Base-by-base conservation (phyloP, 352 stramenopile species). In the Phytophthora palmivora region DNA sequence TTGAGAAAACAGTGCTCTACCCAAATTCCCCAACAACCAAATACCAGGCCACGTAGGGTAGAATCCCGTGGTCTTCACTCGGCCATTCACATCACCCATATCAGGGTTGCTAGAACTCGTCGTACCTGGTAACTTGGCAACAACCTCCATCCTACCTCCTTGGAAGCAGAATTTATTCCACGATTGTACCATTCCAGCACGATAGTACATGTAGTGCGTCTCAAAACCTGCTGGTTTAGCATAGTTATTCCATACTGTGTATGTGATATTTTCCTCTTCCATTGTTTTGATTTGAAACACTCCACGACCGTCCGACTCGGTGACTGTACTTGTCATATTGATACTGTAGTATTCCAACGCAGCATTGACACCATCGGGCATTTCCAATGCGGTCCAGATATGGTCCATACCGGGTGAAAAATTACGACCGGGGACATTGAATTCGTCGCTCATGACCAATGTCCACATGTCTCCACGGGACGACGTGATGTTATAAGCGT, bases 21-120 rank as follows among this genome's bases (percentile, higher is more conserved):
- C 95, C n/a, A 99, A 76, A 72, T 98, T 98, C 3, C 96, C 96
- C 19, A 99, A 51, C 16, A 99, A 67, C 96, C 96, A 99, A 70
- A 98, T 91, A 14, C 94, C 96, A 3, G 96, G 95, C 95, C 95
- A 99, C 14, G 79, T 89, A n/a, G 79, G 80, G 55, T 91, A 90
- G 58, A 78, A 91, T 6, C n/a, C 64, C 11, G 41, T 58, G 4
- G 65, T 68, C 18, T 72, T 60, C 2, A 86, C 78, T 12, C 72
- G 71, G 2, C n/a, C 26, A 2, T 72, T 63, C 4, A 56, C 34
- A n/a, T 74, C 79, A 37, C 87, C 70, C 19, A 85, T 30, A 34
- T 91, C 79, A 0, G 78, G 78, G 42, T 91, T 91, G 4, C 49
- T 58, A 3, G 65, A 82, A 19, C 78, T 80, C 0, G 79, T 69